These are phyloP conservation scores for Phytophthora kernoviae DNA, from an alignment of 352 stramenopile genomes.

Conservation along the genomic window DNA sequence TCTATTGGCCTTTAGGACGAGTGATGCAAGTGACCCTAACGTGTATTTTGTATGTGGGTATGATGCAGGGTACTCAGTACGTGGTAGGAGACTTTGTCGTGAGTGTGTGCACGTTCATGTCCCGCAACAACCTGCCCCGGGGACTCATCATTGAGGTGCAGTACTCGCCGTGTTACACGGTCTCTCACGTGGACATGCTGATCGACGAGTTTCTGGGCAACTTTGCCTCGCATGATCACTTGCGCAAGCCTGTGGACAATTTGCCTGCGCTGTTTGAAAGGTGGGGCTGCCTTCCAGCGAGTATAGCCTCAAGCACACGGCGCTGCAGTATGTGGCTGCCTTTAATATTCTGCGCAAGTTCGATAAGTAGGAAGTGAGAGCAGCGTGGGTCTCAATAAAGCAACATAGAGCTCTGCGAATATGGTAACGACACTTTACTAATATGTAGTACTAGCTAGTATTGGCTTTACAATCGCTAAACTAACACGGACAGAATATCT, in stretches of 20 bases:
- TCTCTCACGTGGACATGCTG: conserved; percentile 75
- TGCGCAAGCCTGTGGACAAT: conserved; percentile 82
- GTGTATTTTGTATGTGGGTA: conserved; percentile 1
- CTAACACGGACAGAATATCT: conserved; percentile 1
- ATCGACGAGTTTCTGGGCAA: conserved; percentile 85
- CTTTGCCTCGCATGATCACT: conserved; percentile 63
- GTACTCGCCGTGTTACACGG: conserved; percentile 83
- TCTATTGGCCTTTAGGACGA: not conserved
- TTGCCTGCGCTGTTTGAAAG: conserved; percentile 75
- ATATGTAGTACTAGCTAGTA: too few species aligned
- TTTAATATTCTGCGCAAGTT: conserved; percentile 89
- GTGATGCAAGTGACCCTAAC: conserved; percentile 3
- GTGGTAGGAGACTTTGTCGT: conserved; percentile 85
- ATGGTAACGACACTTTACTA: not conserved
- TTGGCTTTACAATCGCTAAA: too few species aligned
- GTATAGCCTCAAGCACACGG: conserved; percentile 90
- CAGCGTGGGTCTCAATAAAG: not conserved
- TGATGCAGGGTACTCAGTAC: conserved; percentile 70
- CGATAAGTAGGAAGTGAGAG: conserved; percentile 51
- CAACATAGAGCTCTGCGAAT: conserved; percentile 7
- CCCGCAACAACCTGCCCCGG: conserved; percentile 78
- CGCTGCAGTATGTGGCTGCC: conserved; percentile 85
- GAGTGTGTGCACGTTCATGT: conserved; percentile 89
- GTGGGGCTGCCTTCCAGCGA: conserved; percentile 65
- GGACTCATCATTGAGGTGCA: conserved; percentile 86